Conservation (phyloP, 2,329 filamentous ascomycete genomes). For the Penicillium paneum region DNA sequence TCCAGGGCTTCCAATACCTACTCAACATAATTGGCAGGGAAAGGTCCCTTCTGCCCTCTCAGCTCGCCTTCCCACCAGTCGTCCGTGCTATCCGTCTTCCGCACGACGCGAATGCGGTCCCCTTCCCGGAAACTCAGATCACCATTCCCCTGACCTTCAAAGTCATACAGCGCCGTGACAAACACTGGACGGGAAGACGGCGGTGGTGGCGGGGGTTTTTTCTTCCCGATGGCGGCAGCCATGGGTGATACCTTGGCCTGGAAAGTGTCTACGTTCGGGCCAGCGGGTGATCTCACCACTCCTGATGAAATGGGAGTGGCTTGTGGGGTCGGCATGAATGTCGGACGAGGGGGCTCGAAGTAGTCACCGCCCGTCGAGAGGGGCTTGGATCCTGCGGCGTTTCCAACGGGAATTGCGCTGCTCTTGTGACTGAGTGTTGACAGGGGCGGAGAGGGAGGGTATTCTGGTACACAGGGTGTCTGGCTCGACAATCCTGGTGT, state of each 20-base stretch:
- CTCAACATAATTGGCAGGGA: constrained; percentile 80
- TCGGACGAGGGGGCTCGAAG: constrained; percentile 10
- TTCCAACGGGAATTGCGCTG: constrained; percentile 14
- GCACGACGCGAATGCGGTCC: constrained; percentile 71
- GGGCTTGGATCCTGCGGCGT: constrained; percentile 14
- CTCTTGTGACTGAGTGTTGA: background rate
- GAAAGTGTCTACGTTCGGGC: constrained; percentile 29
- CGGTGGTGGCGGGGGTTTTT: constrained; percentile 72
- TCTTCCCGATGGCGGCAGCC: constrained; percentile 58
- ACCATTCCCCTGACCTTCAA: constrained; percentile 64
- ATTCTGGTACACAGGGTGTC: constrained; percentile 25
- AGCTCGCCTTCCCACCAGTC: constrained; percentile 88
- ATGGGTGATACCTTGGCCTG: constrained; percentile 4
- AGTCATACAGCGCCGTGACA: constrained; percentile 72
- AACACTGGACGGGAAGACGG: constrained; percentile 53
- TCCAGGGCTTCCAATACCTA: background rate
- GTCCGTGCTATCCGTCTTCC: constrained; percentile 74
- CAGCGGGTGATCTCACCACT: constrained; percentile 29
- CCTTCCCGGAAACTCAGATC: constrained; percentile 75
- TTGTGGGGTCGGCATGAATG: constrained; percentile 7
- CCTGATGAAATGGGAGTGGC: constrained; percentile 3
- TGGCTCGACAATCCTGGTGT: constrained; percentile 27
- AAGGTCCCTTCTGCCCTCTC: constrained; percentile 64
- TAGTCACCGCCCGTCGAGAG: constrained; percentile 16
- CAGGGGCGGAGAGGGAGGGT: constrained; percentile 5